phyloP scores from a whole-genome alignment of 352 stramenopile species.

The Phytophthora parvispora region DNA sequence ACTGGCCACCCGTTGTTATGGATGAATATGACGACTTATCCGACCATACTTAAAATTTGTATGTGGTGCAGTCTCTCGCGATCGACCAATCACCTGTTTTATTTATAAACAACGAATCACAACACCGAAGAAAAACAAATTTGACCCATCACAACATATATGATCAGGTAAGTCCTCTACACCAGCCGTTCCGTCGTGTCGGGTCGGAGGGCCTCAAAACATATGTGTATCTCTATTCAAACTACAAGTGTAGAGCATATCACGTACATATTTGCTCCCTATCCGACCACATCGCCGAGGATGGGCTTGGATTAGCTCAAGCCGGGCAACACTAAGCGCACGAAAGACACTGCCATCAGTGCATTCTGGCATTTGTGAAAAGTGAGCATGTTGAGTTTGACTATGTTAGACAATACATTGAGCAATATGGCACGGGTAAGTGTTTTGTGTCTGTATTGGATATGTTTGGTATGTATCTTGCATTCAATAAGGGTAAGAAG shows the following conservation, averaged over 20 bases:
- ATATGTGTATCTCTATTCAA: slow-evolving; percentile 20
- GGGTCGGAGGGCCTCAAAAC: slow-evolving; percentile 13
- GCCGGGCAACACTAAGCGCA: slow-evolving; percentile 14
- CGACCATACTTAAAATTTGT: slow-evolving; percentile 26
- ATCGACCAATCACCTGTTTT: not conserved
- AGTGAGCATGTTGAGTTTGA: slow-evolving; percentile 22
- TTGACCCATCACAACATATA: slow-evolving; percentile 3
- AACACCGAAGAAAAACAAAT: not conserved
- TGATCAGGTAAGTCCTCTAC: slow-evolving; percentile 6
- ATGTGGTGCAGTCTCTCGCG: not conserved
- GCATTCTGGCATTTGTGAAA: slow-evolving; percentile 19
- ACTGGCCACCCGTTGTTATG: too few relatives aligned
- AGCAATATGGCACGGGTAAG: slow-evolving; percentile 13
- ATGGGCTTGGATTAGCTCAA: slow-evolving; percentile 30
- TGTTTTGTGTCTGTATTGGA: slow-evolving; percentile 22
- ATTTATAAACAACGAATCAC: slow-evolving; percentile 9
- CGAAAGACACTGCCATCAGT: slow-evolving; percentile 10
- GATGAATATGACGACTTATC: slow-evolving; percentile 30
- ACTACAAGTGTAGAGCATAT: slow-evolving; percentile 5
- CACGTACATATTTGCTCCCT: slow-evolving; percentile 27
- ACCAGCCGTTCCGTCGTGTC: slow-evolving; percentile 19
- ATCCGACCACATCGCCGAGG: slow-evolving; percentile 13
- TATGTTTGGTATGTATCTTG: slow-evolving; percentile 30
- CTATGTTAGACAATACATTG: slow-evolving; percentile 20
- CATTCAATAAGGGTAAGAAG: slow-evolving; percentile 24